Evolutionary conservation across 768 basidiomycete species (phyloP).

Genomic region (Trametopsis cervina): DNA sequence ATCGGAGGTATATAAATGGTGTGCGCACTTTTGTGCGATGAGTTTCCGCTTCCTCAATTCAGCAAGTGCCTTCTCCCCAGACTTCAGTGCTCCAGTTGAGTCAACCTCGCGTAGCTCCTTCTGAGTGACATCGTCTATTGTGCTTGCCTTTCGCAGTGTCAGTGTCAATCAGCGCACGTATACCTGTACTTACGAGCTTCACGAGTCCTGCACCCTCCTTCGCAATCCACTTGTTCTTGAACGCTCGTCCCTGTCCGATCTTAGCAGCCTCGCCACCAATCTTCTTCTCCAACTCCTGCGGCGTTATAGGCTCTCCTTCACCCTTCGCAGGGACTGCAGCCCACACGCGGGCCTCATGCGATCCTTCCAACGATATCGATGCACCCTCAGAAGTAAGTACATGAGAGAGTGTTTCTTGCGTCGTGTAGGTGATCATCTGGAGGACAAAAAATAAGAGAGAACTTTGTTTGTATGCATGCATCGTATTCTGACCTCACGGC

Average conservation of each 20-base stretch:
- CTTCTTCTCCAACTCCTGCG: constrained; percentile 59
- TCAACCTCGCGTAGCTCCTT: constrained; percentile 68
- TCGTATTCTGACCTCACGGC: constrained; percentile 59
- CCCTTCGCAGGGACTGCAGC: constrained; percentile 68
- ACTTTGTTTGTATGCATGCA: constrained; percentile 9
- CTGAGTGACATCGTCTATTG: constrained; percentile 71
- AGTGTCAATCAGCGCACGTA: constrained; percentile 1
- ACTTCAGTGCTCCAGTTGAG: constrained; percentile 60
- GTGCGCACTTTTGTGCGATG: constrained; percentile 78
- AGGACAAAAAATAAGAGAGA: constrained; percentile 1
- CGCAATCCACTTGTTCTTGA: constrained; percentile 95
- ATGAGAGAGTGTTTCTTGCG: constrained; percentile 70
- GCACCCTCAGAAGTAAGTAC: constrained; percentile 76
- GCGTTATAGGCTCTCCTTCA: constrained; percentile 56
- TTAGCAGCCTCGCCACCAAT: constrained; percentile 88
- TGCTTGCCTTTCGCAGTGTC: constrained; percentile 38
- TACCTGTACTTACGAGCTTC: constrained; percentile 56
- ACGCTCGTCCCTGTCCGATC: constrained; percentile 91
- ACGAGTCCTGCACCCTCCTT: constrained; percentile 88
- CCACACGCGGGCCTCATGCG: constrained; percentile 97
- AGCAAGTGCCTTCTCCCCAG: constrained; percentile 76
- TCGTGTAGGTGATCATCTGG: constrained; percentile 80
- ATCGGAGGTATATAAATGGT: too few relatives aligned
- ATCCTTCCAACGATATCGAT: constrained; percentile 73
- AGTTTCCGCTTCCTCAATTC: constrained; percentile 93